Conservation (phyloP, 495 filamentous ascomycete genomes). For the Podospora fimiseda region DNA sequence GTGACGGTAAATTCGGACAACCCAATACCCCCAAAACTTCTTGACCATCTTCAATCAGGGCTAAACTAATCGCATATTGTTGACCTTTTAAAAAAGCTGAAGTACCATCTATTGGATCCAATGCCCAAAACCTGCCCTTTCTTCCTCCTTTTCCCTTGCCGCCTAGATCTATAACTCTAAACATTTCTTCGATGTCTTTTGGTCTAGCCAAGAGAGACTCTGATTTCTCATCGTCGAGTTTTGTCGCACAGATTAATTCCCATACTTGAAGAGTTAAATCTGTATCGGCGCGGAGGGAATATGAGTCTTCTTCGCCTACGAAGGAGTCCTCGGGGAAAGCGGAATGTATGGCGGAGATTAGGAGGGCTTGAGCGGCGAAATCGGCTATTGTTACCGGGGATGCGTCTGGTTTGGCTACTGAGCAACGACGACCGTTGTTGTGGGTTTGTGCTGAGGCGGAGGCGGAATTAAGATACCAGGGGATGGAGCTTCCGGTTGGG, state of each 20-base stretch:
- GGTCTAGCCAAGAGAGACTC: constrained; percentile 38
- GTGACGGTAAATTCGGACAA: constrained; percentile 46
- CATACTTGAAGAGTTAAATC: constrained; percentile 43
- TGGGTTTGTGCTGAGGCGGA: neutral
- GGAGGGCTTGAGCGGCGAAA: constrained; percentile 50
- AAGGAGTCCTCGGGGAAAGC: constrained; percentile 46
- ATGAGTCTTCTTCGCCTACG: constrained; percentile 49
- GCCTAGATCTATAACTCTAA: constrained; percentile 50
- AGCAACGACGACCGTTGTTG: constrained; percentile 7
- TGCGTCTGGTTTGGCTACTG: constrained; percentile 45
- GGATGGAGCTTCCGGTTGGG: neutral
- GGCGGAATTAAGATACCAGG: neutral
- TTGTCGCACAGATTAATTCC: constrained; percentile 37
- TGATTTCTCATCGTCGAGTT: constrained; percentile 32
- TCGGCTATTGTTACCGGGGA: constrained; percentile 53
- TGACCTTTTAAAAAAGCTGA: constrained; percentile 48
- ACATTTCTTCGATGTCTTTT: constrained; percentile 42
- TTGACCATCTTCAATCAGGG: constrained; percentile 45
- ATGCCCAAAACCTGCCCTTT: constrained; percentile 45
- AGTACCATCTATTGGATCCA: constrained; percentile 60
- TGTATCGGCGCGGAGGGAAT: constrained; percentile 38
- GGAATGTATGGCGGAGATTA: constrained; percentile 46
- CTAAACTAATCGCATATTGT: constrained; percentile 54
- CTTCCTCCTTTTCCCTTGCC: constrained; percentile 34
- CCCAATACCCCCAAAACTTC: constrained; percentile 52